Percentiles rank a stretch among this genome's conserved stretches.
phyloP scores from a whole-genome alignment of 208 protist genomes.

The Kentomonas sorsogonicus region DNA sequence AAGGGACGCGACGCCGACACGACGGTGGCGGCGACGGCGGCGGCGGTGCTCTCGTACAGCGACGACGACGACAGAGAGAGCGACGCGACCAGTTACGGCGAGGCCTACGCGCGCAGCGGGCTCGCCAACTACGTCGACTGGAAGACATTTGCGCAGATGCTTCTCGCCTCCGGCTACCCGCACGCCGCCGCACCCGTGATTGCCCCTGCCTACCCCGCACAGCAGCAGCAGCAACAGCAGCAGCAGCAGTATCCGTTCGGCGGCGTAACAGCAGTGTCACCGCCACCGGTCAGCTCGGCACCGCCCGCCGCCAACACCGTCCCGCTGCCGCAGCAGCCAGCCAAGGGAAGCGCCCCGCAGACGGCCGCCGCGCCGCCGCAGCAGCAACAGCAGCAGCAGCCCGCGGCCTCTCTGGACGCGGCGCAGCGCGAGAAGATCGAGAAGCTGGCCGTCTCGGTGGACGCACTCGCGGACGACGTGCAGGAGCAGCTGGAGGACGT shows the following conservation, averaged over 20 bases:
- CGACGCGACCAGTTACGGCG: constrained; percentile 7
- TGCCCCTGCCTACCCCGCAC: too few species aligned
- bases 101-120: too few species aligned
- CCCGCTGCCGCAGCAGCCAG: background rate
- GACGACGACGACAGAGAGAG: background rate
- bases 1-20: background rate
- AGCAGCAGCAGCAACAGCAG: constrained; percentile 6
- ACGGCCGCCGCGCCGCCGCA: background rate
- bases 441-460: constrained; percentile 11
- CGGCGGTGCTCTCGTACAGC: background rate
- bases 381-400: too few species aligned
- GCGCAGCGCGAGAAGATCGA: constrained; percentile 9
- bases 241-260: too few species aligned
- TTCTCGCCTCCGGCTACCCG: too few species aligned
- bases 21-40: background rate
- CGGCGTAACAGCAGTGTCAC: too few species aligned
- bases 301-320: too few species aligned
- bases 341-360: background rate
- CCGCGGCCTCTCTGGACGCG: background rate
- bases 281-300: too few species aligned
- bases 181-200: too few species aligned
- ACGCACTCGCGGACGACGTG: constrained; percentile 14
- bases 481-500: constrained; percentile 16
- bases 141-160: too few species aligned
- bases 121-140: too few species aligned